Evolutionary conservation across 371 early-diverging fungal genomes (phyloP), one percentile per base, ranked within the genome.

Genomic region (Mortierella sp.): DNA sequence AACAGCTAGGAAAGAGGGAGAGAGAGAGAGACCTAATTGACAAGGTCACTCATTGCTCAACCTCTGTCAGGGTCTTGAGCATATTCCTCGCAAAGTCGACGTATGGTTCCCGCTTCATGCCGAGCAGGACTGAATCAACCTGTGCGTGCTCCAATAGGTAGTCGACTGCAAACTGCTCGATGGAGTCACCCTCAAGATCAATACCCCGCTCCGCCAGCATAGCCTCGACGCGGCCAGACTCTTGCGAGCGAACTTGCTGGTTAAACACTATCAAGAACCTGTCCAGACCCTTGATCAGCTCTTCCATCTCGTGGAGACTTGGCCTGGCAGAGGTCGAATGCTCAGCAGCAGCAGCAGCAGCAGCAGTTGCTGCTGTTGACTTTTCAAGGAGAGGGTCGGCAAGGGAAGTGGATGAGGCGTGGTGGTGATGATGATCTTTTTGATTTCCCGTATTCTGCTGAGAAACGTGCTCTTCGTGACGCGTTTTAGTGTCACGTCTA

Each of bases 71-170:
- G 5, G 46, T 52, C 24, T 56, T 43, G 30, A 79, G 52, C 11
- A 71, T n/a, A 27, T 63, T 54, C 17, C 60, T 60, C n/a, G 78
- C 72, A 53, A 78, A 70, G 21, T 80, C 78, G 12, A 78, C 80
- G 60, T 80, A 78, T 8, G 51, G 48, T n/a, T 64, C 65, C 6
- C 62, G 51, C 44, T 75, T 79, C 71, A 79, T 64, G 8, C 78
- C 79, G 32, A 79, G 26, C 3, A 79, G 62, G 6, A 79, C 67
- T 0, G 65, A 54, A 37, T 80, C 78, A 3, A 76, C 59, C 26
- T 66, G 66, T 0, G 50, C 64, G 42, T 71, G 66, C 27, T 78
- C 68, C 4, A 71, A 27, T 26, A 80, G 46, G 19, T 67, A 72
- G 49, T 76, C 69, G 30, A 72, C 23, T 8, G 72, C 78, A 49